Conservation (phyloP, 768 basidiomycete species). For the Gymnopilus junonius region DNA sequence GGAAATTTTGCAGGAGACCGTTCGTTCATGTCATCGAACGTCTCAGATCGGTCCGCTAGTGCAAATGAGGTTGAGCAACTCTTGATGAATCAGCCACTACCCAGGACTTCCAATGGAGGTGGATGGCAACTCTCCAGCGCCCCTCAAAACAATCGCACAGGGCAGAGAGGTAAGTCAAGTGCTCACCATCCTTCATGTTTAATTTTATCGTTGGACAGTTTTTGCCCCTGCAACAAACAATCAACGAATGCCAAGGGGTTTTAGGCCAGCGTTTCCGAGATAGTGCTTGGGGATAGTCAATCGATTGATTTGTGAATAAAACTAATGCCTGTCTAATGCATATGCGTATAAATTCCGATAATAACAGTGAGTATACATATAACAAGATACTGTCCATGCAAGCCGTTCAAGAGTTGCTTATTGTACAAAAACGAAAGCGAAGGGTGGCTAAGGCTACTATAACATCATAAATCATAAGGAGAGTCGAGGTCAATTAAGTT, state of each 20-base stretch:
- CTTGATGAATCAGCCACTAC: conserved; percentile 39
- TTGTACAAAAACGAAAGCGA: conserved; percentile 19
- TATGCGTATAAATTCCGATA: conserved; percentile 13
- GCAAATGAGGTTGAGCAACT: conserved; percentile 75
- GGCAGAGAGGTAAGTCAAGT: conserved; percentile 28
- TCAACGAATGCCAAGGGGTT: conserved; percentile 44
- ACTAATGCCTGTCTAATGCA: conserved; percentile 15
- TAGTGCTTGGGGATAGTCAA: conserved; percentile 1
- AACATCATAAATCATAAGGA: neutral
- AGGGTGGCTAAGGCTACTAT: neutral
- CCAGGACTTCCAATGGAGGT: conserved; percentile 16
- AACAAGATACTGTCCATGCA: conserved; percentile 3
- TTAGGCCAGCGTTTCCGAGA: conserved; percentile 44
- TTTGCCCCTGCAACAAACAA: conserved; percentile 42
- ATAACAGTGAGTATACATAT: conserved; percentile 6
- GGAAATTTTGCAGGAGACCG: conserved; percentile 35
- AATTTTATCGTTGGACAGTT: conserved; percentile 29
- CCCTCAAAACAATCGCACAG: conserved; percentile 20
- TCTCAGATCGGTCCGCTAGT: conserved; percentile 68
- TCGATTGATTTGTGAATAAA: conserved; percentile 11
- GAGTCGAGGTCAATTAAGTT: neutral
- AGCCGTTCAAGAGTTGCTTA: conserved; percentile 3
- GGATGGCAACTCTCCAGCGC: conserved; percentile 27
- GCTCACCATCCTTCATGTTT: neutral
- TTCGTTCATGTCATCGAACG: conserved; percentile 46